Percentiles rank a stretch among this genome's conserved stretches.
These are phyloP conservation scores for Orychophragmus violaceus DNA, from an alignment of 345 rosid genomes.

Conservation along the genomic window DNA sequence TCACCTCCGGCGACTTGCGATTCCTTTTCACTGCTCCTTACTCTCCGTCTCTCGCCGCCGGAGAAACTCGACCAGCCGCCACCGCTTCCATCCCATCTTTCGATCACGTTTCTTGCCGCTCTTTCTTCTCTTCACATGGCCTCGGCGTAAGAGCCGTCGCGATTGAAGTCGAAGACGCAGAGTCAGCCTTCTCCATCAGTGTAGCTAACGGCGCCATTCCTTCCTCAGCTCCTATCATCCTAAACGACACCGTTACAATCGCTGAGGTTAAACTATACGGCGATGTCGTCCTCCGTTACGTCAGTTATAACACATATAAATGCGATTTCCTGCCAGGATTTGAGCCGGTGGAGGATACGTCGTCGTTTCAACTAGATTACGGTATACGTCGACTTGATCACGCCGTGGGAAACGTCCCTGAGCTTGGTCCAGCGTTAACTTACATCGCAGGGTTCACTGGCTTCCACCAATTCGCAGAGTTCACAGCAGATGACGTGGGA, in stretches of 20 bases:
- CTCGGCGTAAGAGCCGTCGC: constrained; percentile 70
- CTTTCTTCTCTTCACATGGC: constrained; percentile 60
- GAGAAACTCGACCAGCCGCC: constrained; percentile 14
- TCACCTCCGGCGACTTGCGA: constrained; percentile 71
- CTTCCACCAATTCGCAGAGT: constrained; percentile 89
- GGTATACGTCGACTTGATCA: constrained; percentile 79
- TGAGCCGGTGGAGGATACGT: constrained; percentile 40
- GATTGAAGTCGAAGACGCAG: constrained; percentile 72
- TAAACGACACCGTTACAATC: constrained; percentile 39
- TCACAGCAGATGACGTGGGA: constrained; percentile 87
- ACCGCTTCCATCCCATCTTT: constrained; percentile 62
- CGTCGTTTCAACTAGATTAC: constrained; percentile 60
- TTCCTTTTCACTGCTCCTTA: constrained; percentile 85
- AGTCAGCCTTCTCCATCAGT: constrained; percentile 50
- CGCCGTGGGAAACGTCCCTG: constrained; percentile 88
- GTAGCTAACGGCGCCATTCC: constrained; percentile 63
- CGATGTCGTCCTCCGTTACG: constrained; percentile 75
- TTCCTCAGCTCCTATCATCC: constrained; percentile 40
- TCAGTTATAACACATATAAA: constrained; percentile 32
- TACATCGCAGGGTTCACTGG: constrained; percentile 73
- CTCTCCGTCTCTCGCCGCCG: constrained; percentile 57
- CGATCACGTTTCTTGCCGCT: constrained; percentile 33
- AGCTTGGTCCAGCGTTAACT: constrained; percentile 52
- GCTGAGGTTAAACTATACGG: constrained; percentile 81
- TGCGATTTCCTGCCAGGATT: constrained; percentile 54